phyloP scores from a whole-genome alignment of 768 basidiomycete genomes.

The Sutorius australiensis region DNA sequence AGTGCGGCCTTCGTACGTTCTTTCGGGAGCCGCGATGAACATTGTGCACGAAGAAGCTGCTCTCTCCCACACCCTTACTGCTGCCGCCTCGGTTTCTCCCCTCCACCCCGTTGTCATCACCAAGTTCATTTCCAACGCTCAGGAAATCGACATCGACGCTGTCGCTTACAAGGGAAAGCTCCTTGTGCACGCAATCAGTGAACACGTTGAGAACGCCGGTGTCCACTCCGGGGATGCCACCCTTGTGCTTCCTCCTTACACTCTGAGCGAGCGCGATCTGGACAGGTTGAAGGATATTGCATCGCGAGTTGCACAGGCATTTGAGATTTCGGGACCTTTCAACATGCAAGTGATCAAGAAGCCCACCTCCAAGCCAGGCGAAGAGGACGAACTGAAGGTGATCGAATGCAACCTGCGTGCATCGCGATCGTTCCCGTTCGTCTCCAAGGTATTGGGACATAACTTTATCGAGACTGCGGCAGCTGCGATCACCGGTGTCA shows the following conservation, averaged over 20 bases:
- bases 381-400: conserved; percentile 80
- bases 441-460: conserved; percentile 94
- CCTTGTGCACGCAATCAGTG: conserved; percentile 92
- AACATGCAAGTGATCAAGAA: conserved; percentile 99
- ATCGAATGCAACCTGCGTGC: conserved; percentile 99
- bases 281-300: conserved; percentile 88
- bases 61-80: conserved; percentile 92
- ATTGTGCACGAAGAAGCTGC: conserved; percentile 90
- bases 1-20: conserved; percentile 96
- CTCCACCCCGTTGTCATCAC: conserved; percentile 97
- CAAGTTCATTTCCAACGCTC: conserved; percentile 97
- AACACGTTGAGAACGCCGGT: conserved; percentile 98
- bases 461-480: conserved; percentile 97
- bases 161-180: conserved; percentile 92
- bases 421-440: conserved; percentile 98
- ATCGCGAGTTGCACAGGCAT: conserved; percentile 90
- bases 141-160: conserved; percentile 97
- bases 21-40: conserved; percentile 99
- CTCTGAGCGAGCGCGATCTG: conserved; percentile 71
- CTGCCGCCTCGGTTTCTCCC: conserved; percentile 93
- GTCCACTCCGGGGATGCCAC: conserved; percentile 99
- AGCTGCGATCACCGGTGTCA: conserved; percentile 75
- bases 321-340: conserved; percentile 96
- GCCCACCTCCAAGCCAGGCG: conserved; percentile 44
- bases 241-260: conserved; percentile 92